Base-by-base conservation (phyloP, 1,139 yeast genomes). In the Saccharomycopsis phalli region DNA sequence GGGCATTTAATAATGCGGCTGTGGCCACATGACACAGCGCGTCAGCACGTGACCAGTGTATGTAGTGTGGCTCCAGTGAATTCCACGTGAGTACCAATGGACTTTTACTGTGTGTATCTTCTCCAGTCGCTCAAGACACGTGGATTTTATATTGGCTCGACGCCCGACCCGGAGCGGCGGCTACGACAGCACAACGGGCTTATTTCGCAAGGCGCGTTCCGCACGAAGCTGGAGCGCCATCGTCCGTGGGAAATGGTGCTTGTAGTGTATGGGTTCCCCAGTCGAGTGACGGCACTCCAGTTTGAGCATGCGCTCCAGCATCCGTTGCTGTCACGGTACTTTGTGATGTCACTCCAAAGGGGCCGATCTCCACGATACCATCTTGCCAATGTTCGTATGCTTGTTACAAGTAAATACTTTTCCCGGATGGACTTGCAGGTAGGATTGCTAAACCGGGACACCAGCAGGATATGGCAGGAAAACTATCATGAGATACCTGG, bases 221-320 rank as follows among this genome's bases (percentile, higher is more conserved):
- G 74, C 34, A 83, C 94, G 1, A 74, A 66, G 46, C 58, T 64
- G 34, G 55, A 56, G 19, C 76, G 75, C 0, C 66, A 63, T 31
- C 57, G 88, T 37, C 94, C 94, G 0, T 83, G 94, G 94, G 70
- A 69, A 43, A 75, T 80, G 78, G 58, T 69, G 1, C 49, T 72
- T 36, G 53, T 77, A 3, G 79, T 83, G 0, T 63, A 77, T 50
- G 87, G 88, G 7, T 83, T 83, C 53, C 86, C 86, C 1, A 73
- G 76, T n/a, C 73, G 72, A 47, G 66, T 78, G 2, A 60, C 78
- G 4, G 94, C 94, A 0, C 58, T 83, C 41, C 88, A 81, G 52
- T 65, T 64, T 47, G 80, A 78, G 51, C 84, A 80, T 57, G 88
- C 93, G 1, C 76, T 83, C 73, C 94, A 83, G 51, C 91, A 82